Base-by-base conservation (phyloP, 179 eudicot species). In the Silene noctiflora region DNA sequence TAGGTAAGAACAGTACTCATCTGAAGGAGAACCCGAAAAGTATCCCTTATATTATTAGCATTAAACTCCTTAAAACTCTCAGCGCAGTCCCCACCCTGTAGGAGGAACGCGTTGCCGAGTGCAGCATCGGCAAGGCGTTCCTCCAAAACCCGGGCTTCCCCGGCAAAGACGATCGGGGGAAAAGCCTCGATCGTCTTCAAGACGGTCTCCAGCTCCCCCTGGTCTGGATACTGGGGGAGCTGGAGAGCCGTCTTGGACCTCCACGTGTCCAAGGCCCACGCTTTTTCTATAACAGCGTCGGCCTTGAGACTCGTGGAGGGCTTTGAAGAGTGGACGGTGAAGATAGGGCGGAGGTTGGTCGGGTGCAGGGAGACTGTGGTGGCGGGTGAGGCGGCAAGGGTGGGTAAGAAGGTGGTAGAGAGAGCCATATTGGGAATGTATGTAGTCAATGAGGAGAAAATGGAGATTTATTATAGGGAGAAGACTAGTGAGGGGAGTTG, bases 1-100 rank as follows among this genome's bases (percentile, higher is more conserved):
- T 86, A 90, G 83, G 79, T 86, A 59, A 89, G 72, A 8, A 90
- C 92, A 33, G 86, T 92, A 1, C 95, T 87, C 96, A 90, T 90
- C 79, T 89, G 92, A 0, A 89, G 91, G 9, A 90, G 76, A 59
- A 90, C 83, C 62, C 92, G 82, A 55, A 88, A 90, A 4, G 95
- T 90, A 29, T 90, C 92, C 1, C 92, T 69, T 39, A 90, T 88
- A 14, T 90, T 90, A 31, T 86, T 85, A 0, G 92, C 95, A 59
- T 90, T 85, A 35, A 90, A 90, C 83, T 90, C 95, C 71, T 90
- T 90, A 76, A 90, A 90, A 53, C 94, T 90, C 85, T 88, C 94
- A 1, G 90, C 94, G 39, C 94, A 90, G 53, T 90, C 95, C 3
- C 95, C 95, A 0, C 95, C 95, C 42, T 84, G 88, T 5, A 90